Evolutionary conservation across 768 basidiomycete genomes (phyloP).

Genomic region (Mycena rebaudengoi): DNA sequence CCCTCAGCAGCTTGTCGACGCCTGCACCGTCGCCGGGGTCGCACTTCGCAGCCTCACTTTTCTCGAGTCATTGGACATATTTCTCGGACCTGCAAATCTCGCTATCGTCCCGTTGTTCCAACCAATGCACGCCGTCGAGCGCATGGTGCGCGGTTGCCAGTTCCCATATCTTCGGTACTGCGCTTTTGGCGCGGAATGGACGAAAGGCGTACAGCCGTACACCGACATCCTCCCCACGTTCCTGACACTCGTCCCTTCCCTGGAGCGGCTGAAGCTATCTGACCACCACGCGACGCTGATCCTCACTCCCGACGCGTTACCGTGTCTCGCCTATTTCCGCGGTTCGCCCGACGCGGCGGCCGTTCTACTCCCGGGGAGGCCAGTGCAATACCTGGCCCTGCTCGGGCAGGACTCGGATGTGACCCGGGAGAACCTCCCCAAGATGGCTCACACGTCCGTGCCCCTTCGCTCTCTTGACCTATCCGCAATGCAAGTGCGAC

Average conservation of each 20-base stretch:
- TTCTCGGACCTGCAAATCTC: slow-evolving; percentile 56
- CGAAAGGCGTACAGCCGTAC: slow-evolving; percentile 52
- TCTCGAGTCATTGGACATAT: slow-evolving; percentile 66
- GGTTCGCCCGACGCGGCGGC: slow-evolving; percentile 69
- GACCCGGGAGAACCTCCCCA: slow-evolving; percentile 58
- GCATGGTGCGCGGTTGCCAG: slow-evolving; percentile 46
- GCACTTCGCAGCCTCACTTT: slow-evolving; percentile 45
- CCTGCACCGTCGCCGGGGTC: slow-evolving; percentile 50
- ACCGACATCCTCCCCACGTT: slow-evolving; percentile 50
- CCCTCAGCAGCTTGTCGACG: slow-evolving; percentile 42
- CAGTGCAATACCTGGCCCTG: slow-evolving; percentile 63
- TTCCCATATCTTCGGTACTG: slow-evolving; percentile 52
- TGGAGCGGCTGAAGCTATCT: slow-evolving; percentile 57
- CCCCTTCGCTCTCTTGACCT: slow-evolving; percentile 66
- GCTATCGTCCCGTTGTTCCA: slow-evolving; percentile 25
- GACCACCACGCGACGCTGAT: slow-evolving; percentile 53
- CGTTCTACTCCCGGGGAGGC: slow-evolving; percentile 66
- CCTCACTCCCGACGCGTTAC: slow-evolving; percentile 54
- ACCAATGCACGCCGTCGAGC: slow-evolving; percentile 55
- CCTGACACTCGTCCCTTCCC: slow-evolving; percentile 47
- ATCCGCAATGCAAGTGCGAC: slow-evolving; percentile 66
- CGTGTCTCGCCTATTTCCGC: slow-evolving; percentile 62
- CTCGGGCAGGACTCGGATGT: slow-evolving; percentile 65
- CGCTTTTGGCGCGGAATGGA: slow-evolving; percentile 56
- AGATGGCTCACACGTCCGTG: slow-evolving; percentile 55